These are phyloP conservation scores for Rhodotorula diobovata DNA, from an alignment of 768 basidiomycete genomes.

Conservation along the genomic window DNA sequence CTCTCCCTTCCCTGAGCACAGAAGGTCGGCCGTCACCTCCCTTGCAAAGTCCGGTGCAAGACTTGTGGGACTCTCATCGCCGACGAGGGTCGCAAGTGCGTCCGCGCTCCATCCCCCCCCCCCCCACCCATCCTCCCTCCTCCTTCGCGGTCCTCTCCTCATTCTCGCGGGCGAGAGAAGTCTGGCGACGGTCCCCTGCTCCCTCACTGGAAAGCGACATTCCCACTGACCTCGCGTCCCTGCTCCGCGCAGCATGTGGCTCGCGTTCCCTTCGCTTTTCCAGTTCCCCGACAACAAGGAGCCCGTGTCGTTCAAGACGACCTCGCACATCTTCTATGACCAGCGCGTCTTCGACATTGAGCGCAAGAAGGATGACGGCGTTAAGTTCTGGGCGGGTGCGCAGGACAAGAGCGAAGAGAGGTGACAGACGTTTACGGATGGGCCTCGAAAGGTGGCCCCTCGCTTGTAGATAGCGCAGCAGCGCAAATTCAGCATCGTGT, in stretches of 20 bases:
- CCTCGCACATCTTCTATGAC: conserved; percentile 23
- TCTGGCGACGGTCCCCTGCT: not conserved
- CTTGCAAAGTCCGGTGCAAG: conserved; percentile 29
- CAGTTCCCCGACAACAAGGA: conserved; percentile 1
- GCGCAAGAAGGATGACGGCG: conserved; percentile 2
- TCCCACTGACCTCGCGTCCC: too few relatives aligned
- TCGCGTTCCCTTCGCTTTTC: conserved; percentile 18
- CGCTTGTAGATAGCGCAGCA: not conserved
- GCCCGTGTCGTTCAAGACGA: conserved; percentile 5
- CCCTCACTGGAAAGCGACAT: too few relatives aligned
- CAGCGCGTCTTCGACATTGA: conserved; percentile 5
- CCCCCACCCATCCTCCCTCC: not conserved
- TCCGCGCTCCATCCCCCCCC: not conserved
- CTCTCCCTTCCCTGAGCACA: not conserved
- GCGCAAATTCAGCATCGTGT: too few relatives aligned
- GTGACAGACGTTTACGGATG: not conserved
- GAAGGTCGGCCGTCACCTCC: conserved; percentile 30
- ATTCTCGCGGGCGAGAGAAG: too few relatives aligned
- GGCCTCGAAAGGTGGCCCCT: not conserved
- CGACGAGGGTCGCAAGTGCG: conserved; percentile 30
- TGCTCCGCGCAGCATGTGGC: conserved; percentile 17
- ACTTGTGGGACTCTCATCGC: conserved; percentile 13
- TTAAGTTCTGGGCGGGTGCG: conserved; percentile 20
- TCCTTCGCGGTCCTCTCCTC: too few relatives aligned
- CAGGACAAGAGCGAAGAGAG: conserved; percentile 24